Conservation (phyloP, 345 rosid genomes). For the Hirschfeldia incana region DNA sequence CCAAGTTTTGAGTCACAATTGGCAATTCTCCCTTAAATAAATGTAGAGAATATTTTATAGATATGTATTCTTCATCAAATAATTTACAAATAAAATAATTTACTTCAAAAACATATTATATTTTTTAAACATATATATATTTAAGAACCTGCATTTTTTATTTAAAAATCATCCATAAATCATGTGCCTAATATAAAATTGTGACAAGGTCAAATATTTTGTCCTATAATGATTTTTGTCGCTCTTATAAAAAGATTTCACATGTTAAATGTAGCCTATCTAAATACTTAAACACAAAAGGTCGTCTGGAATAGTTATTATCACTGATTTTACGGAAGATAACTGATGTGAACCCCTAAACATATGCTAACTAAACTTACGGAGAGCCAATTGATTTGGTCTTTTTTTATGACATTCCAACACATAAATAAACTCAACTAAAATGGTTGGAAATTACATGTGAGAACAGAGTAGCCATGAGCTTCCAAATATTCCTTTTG, state of each 20-base stretch:
- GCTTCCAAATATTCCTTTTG: not conserved
- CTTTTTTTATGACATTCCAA: not conserved
- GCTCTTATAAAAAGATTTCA: not conserved
- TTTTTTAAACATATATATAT: too few species aligned
- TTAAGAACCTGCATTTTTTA: too few species aligned
- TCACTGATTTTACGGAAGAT: not conserved
- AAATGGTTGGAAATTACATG: not conserved
- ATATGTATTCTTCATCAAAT: too few species aligned
- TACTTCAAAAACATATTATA: too few species aligned
- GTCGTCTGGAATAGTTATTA: not conserved
- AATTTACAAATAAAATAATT: too few species aligned
- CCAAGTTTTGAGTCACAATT: too few species aligned
- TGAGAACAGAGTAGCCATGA: not conserved
- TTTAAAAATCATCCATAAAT: too few species aligned
- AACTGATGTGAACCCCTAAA: too few species aligned
- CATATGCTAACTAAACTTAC: not conserved
- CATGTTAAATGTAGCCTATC: not conserved
- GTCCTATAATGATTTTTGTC: not conserved
- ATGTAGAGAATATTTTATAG: too few species aligned
- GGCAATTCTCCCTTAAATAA: too few species aligned
- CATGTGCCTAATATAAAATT: too few species aligned
- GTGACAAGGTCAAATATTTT: not conserved
- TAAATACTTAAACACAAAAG: not conserved
- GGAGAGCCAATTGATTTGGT: not conserved
- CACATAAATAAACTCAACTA: not conserved